phyloP scores from a whole-genome alignment of 192 early-diverging fungal species.

The Coemansia sp. region DNA sequence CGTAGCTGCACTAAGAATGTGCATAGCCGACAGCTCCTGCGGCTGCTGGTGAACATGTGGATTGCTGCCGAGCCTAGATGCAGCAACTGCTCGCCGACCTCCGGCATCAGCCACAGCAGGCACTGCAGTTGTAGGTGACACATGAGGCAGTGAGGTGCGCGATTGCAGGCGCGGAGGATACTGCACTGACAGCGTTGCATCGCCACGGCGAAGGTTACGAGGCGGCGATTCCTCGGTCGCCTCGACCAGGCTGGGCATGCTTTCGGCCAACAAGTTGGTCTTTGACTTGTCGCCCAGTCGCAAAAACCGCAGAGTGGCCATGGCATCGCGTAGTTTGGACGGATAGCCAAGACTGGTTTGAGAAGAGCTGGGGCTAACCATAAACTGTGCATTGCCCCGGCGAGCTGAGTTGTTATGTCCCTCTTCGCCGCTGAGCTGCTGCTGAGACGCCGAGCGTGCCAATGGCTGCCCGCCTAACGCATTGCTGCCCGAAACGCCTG shows the following conservation, averaged over 20 bases:
- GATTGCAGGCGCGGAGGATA: slow-evolving; percentile 34
- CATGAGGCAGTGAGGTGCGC: slow-evolving; percentile 30
- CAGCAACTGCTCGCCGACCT: background rate
- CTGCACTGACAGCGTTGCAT: slow-evolving; percentile 12
- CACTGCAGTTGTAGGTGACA: background rate
- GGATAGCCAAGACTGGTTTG: slow-evolving; percentile 47
- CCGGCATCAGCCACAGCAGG: background rate
- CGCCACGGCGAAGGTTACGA: background rate
- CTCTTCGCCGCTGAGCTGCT: slow-evolving; percentile 22
- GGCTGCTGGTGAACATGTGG: slow-evolving; percentile 2
- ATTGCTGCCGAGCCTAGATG: background rate
- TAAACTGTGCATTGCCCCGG: slow-evolving; percentile 10
- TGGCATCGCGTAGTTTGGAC: slow-evolving; percentile 52
- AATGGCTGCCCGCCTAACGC: slow-evolving; percentile 19
- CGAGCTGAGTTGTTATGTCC: slow-evolving; percentile 4
- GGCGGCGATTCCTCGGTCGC: slow-evolving; percentile 21
- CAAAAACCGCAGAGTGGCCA: slow-evolving; percentile 49
- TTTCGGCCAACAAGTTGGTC: slow-evolving; percentile 22
- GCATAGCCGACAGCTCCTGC: slow-evolving; percentile 45
- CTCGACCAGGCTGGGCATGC: slow-evolving; percentile 44
- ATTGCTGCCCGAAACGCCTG: slow-evolving; percentile 7
- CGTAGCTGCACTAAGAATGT: slow-evolving; percentile 44
- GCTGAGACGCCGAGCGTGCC: slow-evolving; percentile 45
- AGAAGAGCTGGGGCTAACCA: slow-evolving; percentile 41
- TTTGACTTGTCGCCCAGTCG: slow-evolving; percentile 39